phyloP scores from a whole-genome alignment of 768 basidiomycete genomes.

The Suillus subaureus region DNA sequence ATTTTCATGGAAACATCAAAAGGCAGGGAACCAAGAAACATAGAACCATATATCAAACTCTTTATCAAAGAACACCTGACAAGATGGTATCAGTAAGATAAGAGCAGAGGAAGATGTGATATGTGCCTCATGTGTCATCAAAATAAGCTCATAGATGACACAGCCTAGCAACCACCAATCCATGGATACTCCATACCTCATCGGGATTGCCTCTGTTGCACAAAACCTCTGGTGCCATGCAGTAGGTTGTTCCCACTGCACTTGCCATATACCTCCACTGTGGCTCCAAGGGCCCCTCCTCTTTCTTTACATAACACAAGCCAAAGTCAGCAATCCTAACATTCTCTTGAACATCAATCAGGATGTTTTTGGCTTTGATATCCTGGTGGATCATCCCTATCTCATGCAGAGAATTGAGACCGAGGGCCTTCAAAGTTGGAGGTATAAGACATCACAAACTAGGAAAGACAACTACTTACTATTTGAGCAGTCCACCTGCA shows the following conservation, averaged over 20 bases:
- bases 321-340: background rate
- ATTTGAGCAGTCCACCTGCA: conserved; percentile 41
- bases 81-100: background rate
- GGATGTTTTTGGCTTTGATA: conserved; percentile 43
- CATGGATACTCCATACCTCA: background rate
- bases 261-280: background rate
- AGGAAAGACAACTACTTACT: conserved; percentile 23
- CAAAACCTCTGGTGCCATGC: background rate
- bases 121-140: background rate
- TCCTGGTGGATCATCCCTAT: conserved; percentile 70
- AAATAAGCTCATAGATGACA: background rate
- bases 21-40: background rate
- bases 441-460: background rate
- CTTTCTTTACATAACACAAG: background rate
- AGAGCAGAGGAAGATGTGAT: background rate
- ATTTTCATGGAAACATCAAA: background rate
- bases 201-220: background rate
- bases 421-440: conserved; percentile 34
- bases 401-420: conserved; percentile 47
- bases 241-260: background rate
- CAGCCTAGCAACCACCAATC: background rate
- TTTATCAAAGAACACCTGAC: background rate
- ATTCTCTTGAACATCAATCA: background rate
- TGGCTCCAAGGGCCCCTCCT: background rate
- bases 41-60: background rate